phyloP scores from a whole-genome alignment of 2,329 filamentous ascomycete genomes.

The Xylariaceae sp. region DNA sequence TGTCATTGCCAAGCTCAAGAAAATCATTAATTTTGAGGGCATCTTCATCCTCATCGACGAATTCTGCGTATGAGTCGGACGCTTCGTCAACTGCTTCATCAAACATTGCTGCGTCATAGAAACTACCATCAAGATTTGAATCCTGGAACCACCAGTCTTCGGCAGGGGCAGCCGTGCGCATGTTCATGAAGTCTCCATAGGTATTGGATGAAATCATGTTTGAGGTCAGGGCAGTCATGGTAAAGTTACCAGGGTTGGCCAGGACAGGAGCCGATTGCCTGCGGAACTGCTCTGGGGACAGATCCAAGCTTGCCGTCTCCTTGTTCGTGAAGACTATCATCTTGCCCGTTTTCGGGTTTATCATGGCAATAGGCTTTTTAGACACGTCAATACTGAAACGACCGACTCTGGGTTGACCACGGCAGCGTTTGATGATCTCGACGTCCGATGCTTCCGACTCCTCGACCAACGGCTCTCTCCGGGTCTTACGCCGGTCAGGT shows the following conservation, averaged over 20 bases:
- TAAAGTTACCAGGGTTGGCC: slow-evolving; percentile 67
- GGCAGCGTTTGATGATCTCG: slow-evolving; percentile 42
- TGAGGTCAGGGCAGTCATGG: slow-evolving; percentile 53
- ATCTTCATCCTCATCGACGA: slow-evolving; percentile 62
- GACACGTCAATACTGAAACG: slow-evolving; percentile 52
- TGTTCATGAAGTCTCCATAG: slow-evolving; percentile 55
- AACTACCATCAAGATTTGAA: slow-evolving; percentile 34
- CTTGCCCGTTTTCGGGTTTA: slow-evolving; percentile 55
- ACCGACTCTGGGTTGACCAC: slow-evolving; percentile 51
- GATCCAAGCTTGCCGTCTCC: slow-evolving; percentile 41
- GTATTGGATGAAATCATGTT: slow-evolving; percentile 60
- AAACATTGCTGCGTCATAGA: too few relatives aligned
- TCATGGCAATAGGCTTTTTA: slow-evolving; percentile 55
- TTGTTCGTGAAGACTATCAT: slow-evolving; percentile 62
- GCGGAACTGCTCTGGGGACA: slow-evolving; percentile 52
- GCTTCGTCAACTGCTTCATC: slow-evolving; percentile 30
- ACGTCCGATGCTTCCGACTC: slow-evolving; percentile 50
- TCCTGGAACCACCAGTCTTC: slow-evolving; percentile 75
- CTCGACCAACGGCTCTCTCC: slow-evolving; percentile 39
- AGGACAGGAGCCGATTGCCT: slow-evolving; percentile 53
- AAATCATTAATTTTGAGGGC: slow-evolving; percentile 68
- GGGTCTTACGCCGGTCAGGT: slow-evolving; percentile 45
- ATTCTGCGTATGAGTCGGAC: slow-evolving; percentile 50
- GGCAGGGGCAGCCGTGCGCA: slow-evolving; percentile 66
- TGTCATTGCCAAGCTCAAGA: slow-evolving; percentile 60